A percentile compares a stretch with the other conserved stretches of the same genome.
Evolutionary conservation across 108 stramenopile species (phyloP).

Genomic region (Pseudonitzschia pungens): DNA sequence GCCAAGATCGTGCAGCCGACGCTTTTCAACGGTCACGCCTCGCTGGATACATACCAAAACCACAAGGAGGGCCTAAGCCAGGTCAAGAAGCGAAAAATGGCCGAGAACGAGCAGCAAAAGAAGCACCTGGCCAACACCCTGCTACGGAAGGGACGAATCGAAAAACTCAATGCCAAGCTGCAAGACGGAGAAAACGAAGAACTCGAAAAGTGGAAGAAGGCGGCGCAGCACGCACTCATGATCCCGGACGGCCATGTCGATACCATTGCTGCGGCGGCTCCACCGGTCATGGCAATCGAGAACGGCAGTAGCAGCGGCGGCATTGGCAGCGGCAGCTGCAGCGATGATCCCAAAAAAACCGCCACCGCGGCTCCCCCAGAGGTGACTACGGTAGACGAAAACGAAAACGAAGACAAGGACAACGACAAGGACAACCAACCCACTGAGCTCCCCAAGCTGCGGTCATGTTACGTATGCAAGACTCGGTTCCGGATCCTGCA

Average conservation of each 20-base stretch:
- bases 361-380: background rate
- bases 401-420: constrained; percentile 1
- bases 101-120: constrained; percentile 56
- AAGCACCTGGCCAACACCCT: constrained; percentile 73
- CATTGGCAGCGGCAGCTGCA: constrained; percentile 25
- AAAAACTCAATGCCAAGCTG: constrained; percentile 54
- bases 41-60: constrained; percentile 49
- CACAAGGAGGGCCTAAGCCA: constrained; percentile 37
- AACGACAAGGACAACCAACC: constrained; percentile 25
- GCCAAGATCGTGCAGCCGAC: constrained; percentile 53
- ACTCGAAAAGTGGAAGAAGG: constrained; percentile 10
- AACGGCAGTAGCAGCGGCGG: constrained; percentile 20
- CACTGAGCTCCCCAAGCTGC: constrained; percentile 57
- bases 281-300: constrained; percentile 18
- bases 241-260: constrained; percentile 85
- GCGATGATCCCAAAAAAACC: constrained; percentile 15
- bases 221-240: constrained; percentile 35
- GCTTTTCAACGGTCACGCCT: constrained; percentile 65
- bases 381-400: background rate
- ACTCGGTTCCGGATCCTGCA: constrained; percentile 77
- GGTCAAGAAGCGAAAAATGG: constrained; percentile 72
- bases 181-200: constrained; percentile 68
- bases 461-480: constrained; percentile 91
- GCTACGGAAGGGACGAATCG: constrained; percentile 68
- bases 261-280: constrained; percentile 11